A percentile compares a stretch with the other conserved stretches of the same genome.
Evolutionary conservation across 2,329 filamentous ascomycete genomes (phyloP).

Genomic region (Colletotrichum sp.): DNA sequence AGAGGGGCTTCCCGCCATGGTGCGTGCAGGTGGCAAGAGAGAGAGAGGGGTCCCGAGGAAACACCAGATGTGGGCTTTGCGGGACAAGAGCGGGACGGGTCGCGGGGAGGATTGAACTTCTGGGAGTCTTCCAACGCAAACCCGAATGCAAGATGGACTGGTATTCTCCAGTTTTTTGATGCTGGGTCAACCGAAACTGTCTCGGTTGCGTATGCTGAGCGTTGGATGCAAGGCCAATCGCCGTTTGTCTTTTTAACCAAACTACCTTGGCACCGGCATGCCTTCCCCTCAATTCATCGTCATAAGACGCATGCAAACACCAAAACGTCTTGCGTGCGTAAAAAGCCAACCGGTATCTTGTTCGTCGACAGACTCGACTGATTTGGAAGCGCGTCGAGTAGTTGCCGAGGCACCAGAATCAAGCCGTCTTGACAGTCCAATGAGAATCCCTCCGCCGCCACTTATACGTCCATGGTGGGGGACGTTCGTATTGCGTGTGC

Average conservation of each 20-base stretch:
- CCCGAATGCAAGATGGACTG: background rate
- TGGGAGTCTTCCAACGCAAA: background rate
- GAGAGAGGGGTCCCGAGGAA: background rate
- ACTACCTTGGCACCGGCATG: constrained; percentile 26
- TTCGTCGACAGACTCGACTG: background rate
- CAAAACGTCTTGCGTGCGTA: background rate
- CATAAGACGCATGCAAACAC: background rate
- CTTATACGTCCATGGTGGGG: background rate
- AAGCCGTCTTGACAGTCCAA: background rate
- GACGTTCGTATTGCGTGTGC: background rate
- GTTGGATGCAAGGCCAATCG: background rate
- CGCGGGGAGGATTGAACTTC: background rate
- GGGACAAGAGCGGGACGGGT: background rate
- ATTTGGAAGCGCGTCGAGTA: background rate
- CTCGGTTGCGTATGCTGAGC: background rate
- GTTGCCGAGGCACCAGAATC: background rate
- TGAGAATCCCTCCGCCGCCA: background rate
- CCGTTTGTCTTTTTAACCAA: constrained; percentile 26
- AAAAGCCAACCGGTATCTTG: background rate
- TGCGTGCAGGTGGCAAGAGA: background rate
- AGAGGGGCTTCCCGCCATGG: background rate
- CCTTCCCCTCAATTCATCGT: background rate
- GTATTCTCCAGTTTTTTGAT: background rate
- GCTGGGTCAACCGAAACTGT: background rate
- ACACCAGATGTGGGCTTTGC: background rate